Evolutionary conservation across 768 basidiomycete genomes (phyloP).

Genomic region (Kwoniella pini): DNA sequence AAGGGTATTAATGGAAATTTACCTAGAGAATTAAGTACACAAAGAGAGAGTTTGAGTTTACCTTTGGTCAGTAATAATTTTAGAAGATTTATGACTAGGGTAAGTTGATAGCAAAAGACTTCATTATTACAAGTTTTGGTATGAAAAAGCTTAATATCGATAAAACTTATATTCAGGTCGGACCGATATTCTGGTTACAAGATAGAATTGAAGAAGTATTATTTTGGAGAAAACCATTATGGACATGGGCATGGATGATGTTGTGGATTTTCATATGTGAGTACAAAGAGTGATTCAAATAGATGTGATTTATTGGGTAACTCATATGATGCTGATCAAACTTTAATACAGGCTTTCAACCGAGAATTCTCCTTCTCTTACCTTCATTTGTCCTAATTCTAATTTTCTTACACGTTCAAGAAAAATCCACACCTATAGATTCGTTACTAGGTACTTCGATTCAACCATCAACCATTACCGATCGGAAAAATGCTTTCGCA

Average conservation of each 20-base stretch:
- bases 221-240: constrained; percentile 72
- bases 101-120: no score
- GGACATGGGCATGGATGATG: constrained; percentile 76
- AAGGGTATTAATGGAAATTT: constrained; percentile 21
- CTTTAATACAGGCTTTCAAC: constrained; percentile 69
- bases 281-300: constrained; percentile 45
- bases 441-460: constrained; percentile 31
- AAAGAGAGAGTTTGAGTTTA: constrained; percentile 65
- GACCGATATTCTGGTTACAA: constrained; percentile 85
- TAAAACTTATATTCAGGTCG: constrained; percentile 58
- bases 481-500: constrained; percentile 6
- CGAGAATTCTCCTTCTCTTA: constrained; percentile 68
- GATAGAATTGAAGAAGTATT: constrained; percentile 83
- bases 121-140: no score
- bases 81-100: constrained; percentile 71
- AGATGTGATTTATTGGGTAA: not conserved
- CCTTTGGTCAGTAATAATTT: constrained; percentile 78
- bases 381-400: constrained; percentile 67
- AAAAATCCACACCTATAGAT: constrained; percentile 53
- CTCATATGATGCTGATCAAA: not conserved
- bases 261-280: constrained; percentile 76
- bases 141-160: no score
- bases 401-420: constrained; percentile 69
- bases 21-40: constrained; percentile 43
- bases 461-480: constrained; percentile 22